Base-by-base conservation (phyloP, 2,329 filamentous ascomycete species). In the Phialocephala subalpina region DNA sequence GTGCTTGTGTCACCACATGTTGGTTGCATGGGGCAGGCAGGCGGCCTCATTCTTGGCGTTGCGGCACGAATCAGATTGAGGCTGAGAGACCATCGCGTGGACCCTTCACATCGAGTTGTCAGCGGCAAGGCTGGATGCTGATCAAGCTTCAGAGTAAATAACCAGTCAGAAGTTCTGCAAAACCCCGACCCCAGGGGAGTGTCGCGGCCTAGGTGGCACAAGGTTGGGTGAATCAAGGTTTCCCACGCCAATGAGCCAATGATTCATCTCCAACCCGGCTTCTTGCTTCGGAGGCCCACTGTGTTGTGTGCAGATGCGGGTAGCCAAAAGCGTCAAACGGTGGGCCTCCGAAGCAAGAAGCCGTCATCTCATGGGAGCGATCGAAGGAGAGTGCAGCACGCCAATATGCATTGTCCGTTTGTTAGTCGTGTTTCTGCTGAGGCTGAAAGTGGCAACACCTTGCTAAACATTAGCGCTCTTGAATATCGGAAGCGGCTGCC, bases 1-100 rank as follows among this genome's bases (percentile, higher is more conserved):
- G 11, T 6, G 11, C 14, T 25, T 49, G 49, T 53, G 49, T 27
- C 49, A 33, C 49, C 49, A 18, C 25, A 29, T 16, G 29, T 22
- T 53, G 25, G 14, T 3, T 49, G 9, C 45, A 14, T 12, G 14
- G 25, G 12, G 12, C 29, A 29, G 22, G 49, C 49, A 53, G 49
- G 22, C 22, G 27, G 49, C 49, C 49, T 29, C 49, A 29, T 18
- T 11, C 18, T 11, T 12, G n/a, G 20, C 20, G n/a, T 25, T 49
- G 45, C n/a, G 45, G 49, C 49, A 33, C 49, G 49, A 29, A 53
- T 53, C 49, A 33, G 9, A 29, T 27, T 18, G 49, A 53, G 49
- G 25, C 49, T 53, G 49, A 53, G 18, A 53, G 27, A 16, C 3
- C 45, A 6, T 20, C 20, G 16, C 12, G 20, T 49, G n/a, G 20